Evolutionary conservation across 495 filamentous ascomycete species (phyloP).

Genomic region (Pyrenula aspistea): DNA sequence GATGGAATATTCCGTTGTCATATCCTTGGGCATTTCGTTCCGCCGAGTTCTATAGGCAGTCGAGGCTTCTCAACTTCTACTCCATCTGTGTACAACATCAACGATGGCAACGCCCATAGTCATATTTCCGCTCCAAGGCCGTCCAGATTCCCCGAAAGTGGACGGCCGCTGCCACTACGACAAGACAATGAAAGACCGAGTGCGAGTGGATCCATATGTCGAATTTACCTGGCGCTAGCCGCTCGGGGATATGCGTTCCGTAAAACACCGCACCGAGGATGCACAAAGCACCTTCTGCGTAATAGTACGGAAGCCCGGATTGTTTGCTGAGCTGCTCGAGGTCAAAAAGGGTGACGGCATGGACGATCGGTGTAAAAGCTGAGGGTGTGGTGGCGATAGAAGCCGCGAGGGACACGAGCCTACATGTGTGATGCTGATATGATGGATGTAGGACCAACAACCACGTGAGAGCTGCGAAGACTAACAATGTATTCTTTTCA

Average conservation of each 20-base stretch:
- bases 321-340: conserved; percentile 22
- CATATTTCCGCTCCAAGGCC: conserved; percentile 9
- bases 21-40: too few species aligned
- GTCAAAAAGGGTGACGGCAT: conserved; percentile 29
- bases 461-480: conserved; percentile 23
- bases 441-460: conserved; percentile 11
- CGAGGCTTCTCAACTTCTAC: too few species aligned
- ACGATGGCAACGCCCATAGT: neutral
- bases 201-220: conserved; percentile 14
- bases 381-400: conserved; percentile 35
- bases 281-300: conserved; percentile 22
- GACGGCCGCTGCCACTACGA: conserved; percentile 8
- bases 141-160: conserved; percentile 10
- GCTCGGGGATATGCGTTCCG: conserved; percentile 11
- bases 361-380: conserved; percentile 32
- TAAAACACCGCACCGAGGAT: conserved; percentile 19
- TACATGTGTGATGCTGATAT: conserved; percentile 7
- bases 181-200: conserved; percentile 13
- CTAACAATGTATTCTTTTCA: conserved; percentile 25
- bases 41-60: too few species aligned
- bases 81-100: neutral
- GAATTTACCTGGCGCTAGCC: conserved; percentile 7
- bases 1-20: too few species aligned
- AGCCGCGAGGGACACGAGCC: conserved; percentile 21
- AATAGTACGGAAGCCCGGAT: conserved; percentile 33